Conservation (phyloP, 2,329 filamentous ascomycete species). For the Celoporthe dispersa region DNA sequence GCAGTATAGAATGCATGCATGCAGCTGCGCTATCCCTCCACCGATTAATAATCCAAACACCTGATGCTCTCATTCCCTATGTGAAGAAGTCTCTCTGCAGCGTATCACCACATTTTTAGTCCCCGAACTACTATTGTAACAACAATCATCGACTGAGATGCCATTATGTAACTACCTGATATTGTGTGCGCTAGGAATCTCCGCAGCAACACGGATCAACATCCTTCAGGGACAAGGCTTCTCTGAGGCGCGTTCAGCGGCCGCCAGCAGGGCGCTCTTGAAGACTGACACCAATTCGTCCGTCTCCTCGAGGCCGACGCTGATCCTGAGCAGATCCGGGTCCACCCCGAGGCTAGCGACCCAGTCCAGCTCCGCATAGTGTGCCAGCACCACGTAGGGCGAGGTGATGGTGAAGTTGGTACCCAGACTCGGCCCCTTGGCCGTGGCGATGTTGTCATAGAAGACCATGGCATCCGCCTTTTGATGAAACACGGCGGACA, state of each 20-base stretch:
- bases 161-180: background rate
- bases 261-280: conserved; percentile 68
- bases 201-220: background rate
- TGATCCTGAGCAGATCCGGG: conserved; percentile 79
- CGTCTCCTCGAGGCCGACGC: conserved; percentile 85
- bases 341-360: conserved; percentile 81
- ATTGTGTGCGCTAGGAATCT: background rate
- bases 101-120: background rate
- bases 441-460: conserved; percentile 82
- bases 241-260: conserved; percentile 43
- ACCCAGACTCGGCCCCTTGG: conserved; percentile 92
- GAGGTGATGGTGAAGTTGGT: conserved; percentile 95
- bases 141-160: background rate
- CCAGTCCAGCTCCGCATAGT: conserved; percentile 94
- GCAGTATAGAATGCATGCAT: conserved; percentile 22
- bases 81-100: background rate
- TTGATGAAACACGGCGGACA: conserved; percentile 80
- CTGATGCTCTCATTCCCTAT: background rate
- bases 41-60: background rate
- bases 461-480: conserved; percentile 76
- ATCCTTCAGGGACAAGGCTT: background rate
- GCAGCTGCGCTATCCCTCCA: conserved; percentile 2
- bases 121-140: background rate
- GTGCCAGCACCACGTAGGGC: conserved; percentile 89
- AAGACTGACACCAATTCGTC: conserved; percentile 68